Evolutionary conservation across 2,329 filamentous ascomycete species (phyloP), one percentile per base, ranked within the genome.

Genomic region (Curvularia sp.): DNA sequence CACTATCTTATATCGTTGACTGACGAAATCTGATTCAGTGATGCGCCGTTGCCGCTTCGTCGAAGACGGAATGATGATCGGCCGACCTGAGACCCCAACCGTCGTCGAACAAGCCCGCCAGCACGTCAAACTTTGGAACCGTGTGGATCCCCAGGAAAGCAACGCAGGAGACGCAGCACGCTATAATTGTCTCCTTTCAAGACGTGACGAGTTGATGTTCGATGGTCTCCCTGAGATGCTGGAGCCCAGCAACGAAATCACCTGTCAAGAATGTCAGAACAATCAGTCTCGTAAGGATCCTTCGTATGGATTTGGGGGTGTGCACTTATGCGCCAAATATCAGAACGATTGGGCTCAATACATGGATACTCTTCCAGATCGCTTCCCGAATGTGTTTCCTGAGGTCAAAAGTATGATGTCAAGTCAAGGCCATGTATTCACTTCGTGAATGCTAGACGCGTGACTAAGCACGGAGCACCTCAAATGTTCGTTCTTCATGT

Each of bases 31-130:
- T 24, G 22, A 4, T 24, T 24, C 22, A 51, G 49, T 55, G 56
- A 58, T 58, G 56, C 43, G 56, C 18, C 56, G 56, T 28, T 58
- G 55, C 51, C 44, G 56, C 15, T 58, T 58, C 41, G 52, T 58
- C 13, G 56, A 58, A 24, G 56, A 58, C 4, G 56, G 46, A 6
- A n/a, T 47, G n/a, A 49, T 22, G 4, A 58, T 58, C n/a, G 56
- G 56, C 1, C 30, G 18, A 0, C 28, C 44, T 5, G 55, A 53
- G n/a, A 58, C 43, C 4, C 1, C 2, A 4, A 20, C 20, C 5
- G 30, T 31, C 3, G 31, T 39, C 13, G 39, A 33, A 18, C 41
- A 38, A 38, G 41, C 30, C 7, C 22, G 30, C 3, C 41, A 46
- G 24, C 12, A 53, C 8, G 12, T 38, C 41, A 53, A 53, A 20